Evolutionary conservation across 169 alveolate genomes (phyloP).

Genomic region (Plasmodium vivax): DNA sequence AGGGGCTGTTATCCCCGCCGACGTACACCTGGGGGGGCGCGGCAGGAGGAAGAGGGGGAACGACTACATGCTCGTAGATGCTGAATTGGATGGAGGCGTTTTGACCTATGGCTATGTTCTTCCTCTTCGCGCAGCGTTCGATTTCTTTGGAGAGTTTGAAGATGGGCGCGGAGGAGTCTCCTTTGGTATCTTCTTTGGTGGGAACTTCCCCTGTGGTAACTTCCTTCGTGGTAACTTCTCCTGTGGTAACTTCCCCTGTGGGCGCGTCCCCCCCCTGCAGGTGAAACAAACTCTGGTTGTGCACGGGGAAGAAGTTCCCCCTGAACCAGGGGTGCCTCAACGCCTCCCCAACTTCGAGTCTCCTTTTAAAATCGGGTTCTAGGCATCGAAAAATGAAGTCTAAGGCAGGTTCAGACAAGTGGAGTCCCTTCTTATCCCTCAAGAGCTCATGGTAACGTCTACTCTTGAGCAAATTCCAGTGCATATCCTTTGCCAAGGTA

Average conservation of each 20-base stretch:
- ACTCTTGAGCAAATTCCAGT: conserved; percentile 71
- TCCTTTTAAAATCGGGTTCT: conserved; percentile 60
- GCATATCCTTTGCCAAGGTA: conserved; percentile 44
- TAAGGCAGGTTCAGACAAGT: conserved; percentile 49
- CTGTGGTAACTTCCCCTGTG: too few relatives aligned
- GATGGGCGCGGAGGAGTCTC: too few relatives aligned
- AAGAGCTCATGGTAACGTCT: conserved; percentile 51
- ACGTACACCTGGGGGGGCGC: not conserved
- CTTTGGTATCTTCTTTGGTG: not conserved
- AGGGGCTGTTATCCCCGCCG: conserved; percentile 1
- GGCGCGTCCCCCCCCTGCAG: too few relatives aligned
- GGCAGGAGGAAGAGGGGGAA: conserved; percentile 2
- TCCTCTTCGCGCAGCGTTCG: conserved; percentile 35
- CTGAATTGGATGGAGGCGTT: conserved; percentile 1
- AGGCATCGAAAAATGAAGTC: conserved; percentile 76
- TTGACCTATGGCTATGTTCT: conserved; percentile 10
- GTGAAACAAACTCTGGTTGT: conserved; percentile 12
- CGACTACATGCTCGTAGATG: conserved; percentile 32
- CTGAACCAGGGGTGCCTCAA: conserved; percentile 72
- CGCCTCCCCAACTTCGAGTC: conserved; percentile 71
- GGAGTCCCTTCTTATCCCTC: conserved; percentile 73
- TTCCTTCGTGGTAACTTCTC: too few relatives aligned
- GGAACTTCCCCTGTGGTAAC: too few relatives aligned
- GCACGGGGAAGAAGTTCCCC: conserved; percentile 21
- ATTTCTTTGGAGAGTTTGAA: conserved; percentile 40